Conservation (phyloP, 2,329 filamentous ascomycete species). For the Pseudogymnoascus sp. region DNA sequence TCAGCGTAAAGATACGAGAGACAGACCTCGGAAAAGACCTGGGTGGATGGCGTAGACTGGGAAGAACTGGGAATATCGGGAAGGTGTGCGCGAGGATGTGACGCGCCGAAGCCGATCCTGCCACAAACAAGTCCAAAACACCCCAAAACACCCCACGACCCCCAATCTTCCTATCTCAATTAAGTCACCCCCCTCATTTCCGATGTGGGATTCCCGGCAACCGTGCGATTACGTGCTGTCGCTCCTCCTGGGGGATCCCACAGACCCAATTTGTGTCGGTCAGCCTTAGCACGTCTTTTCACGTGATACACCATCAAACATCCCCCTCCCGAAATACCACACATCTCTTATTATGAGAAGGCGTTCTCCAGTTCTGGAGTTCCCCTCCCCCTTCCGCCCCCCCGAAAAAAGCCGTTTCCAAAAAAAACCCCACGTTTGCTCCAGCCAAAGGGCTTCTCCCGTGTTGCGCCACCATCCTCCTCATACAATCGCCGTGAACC, state of each 20-base stretch:
- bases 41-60: not conserved
- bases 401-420: not conserved
- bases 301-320: not conserved
- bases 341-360: not conserved
- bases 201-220: not conserved
- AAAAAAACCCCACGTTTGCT: not conserved
- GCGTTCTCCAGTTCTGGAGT: not conserved
- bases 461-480: not conserved
- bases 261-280: not conserved
- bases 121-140: not conserved
- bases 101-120: not conserved
- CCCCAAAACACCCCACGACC: no score
- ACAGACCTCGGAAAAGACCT: not conserved
- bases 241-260: not conserved
- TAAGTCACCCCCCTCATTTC: not conserved
- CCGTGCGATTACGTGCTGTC: not conserved
- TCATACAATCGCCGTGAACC: not conserved
- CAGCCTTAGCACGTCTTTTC: not conserved
- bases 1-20: not conserved
- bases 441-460: not conserved
- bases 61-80: not conserved
- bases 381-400: not conserved
- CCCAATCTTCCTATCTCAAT: not conserved
- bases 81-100: not conserved
- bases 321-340: not conserved